Percentiles rank a stretch among this genome's conserved stretches.
Evolutionary conservation across 306 rosid genomes (phyloP).

Genomic region (Cucumis cinereus): DNA sequence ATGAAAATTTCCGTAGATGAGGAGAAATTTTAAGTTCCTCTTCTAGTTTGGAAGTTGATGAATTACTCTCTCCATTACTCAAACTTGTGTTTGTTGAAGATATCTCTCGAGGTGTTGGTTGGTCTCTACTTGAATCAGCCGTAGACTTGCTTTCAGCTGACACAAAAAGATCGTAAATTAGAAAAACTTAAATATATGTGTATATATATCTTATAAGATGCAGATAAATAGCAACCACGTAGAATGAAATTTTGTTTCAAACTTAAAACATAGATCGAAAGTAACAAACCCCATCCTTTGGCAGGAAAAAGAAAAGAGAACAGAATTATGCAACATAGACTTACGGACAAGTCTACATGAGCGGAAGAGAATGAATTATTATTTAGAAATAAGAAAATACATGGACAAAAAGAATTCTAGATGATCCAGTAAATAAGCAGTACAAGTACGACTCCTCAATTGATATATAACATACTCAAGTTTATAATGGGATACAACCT

Average conservation of each 20-base stretch:
- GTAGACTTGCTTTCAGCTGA: slow-evolving; percentile 62
- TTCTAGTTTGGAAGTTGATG: slow-evolving; percentile 77
- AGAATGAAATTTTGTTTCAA: not conserved
- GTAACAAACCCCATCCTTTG: not conserved
- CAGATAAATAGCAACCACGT: not conserved
- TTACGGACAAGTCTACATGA: not conserved
- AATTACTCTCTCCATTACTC: slow-evolving; percentile 81
- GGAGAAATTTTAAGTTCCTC: slow-evolving; percentile 94
- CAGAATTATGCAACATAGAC: not conserved
- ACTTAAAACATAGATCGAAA: not conserved
- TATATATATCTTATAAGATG: not conserved
- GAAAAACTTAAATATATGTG: not conserved
- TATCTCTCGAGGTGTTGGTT: slow-evolving; percentile 51
- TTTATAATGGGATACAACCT: not conserved
- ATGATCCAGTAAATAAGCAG: not conserved
- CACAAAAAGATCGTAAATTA: slow-evolving; percentile 5
- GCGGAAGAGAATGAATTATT: not conserved
- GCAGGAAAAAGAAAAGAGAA: not conserved
- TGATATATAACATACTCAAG: not conserved
- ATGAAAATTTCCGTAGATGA: slow-evolving; percentile 66
- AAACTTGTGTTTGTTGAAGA: slow-evolving; percentile 80
- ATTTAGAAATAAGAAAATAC: not conserved
- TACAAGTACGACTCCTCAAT: not conserved
- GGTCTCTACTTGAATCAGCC: slow-evolving; percentile 65
- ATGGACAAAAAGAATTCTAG: not conserved